A percentile compares a stretch with the other conserved stretches of the same genome.
Conservation (phyloP, 2,329 filamentous ascomycete genomes). For the Cryphonectria carpinicola region DNA sequence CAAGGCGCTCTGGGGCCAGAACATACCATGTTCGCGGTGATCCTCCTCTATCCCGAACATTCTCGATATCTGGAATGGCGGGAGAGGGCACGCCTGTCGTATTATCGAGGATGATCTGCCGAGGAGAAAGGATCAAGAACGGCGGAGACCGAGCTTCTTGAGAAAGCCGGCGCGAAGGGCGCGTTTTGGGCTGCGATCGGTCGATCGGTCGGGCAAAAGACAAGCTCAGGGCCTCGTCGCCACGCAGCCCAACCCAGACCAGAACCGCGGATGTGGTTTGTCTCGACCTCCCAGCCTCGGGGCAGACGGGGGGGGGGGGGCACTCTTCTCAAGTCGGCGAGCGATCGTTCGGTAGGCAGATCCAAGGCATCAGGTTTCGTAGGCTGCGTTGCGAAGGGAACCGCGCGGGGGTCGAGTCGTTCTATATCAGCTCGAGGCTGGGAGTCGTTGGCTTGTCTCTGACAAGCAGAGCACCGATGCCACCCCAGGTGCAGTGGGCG, state of each 20-base stretch:
- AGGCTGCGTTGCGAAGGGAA: neutral
- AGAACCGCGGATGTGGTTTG: neutral
- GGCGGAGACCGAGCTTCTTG: neutral
- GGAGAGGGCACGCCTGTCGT: neutral
- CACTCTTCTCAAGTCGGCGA: conserved; percentile 2
- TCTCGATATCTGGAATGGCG: conserved; percentile 33
- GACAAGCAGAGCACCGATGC: neutral
- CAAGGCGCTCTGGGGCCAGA: conserved; percentile 22
- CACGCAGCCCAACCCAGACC: conserved; percentile 4
- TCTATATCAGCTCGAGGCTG: neutral
- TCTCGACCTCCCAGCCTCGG: neutral
- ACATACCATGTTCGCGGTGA: conserved; percentile 48
- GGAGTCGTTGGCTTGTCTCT: neutral
- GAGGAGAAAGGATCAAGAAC: neutral
- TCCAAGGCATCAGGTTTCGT: conserved; percentile 3
- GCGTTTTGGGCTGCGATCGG: neutral
- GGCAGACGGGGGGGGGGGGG: neutral
- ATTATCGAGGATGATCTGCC: neutral
- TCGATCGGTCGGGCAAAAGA: neutral
- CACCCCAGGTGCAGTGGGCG: neutral
- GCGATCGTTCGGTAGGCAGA: neutral
- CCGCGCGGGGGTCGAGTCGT: neutral
- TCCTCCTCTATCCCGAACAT: conserved; percentile 51
- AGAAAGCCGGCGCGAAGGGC: conserved; percentile 6
- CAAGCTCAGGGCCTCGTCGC: conserved; percentile 12